phyloP scores from a whole-genome alignment of 2,329 filamentous ascomycete genomes.

The Aspergillus piperis region DNA sequence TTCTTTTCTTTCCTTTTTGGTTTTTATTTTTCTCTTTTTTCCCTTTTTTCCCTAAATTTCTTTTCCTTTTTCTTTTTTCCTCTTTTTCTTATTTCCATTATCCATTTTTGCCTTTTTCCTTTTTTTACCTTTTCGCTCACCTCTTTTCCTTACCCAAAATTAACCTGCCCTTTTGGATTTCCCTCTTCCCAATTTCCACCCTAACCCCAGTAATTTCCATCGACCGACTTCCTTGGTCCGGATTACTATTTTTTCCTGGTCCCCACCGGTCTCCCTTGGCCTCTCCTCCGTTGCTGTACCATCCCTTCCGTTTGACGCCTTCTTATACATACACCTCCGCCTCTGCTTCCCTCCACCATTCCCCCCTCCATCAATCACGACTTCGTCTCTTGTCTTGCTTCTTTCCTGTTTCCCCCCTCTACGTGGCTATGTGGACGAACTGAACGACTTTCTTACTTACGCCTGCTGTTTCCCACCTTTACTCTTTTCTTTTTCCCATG shows the following conservation, averaged over 20 bases:
- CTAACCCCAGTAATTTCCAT: slow-evolving; percentile 4
- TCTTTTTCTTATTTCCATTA: slow-evolving; percentile 1
- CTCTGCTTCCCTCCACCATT: not conserved
- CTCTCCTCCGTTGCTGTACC: slow-evolving; percentile 23
- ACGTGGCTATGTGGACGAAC: slow-evolving; percentile 21
- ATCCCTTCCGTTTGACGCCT: slow-evolving; percentile 30
- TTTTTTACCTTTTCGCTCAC: slow-evolving; percentile 3
- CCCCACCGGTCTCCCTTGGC: slow-evolving; percentile 29
- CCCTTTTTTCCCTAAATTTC: slow-evolving; percentile 24
- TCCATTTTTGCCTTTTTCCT: not conserved
- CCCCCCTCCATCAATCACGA: slow-evolving; percentile 9
- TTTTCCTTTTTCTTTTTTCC: slow-evolving; percentile 6
- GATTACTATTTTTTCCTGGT: slow-evolving; percentile 15
- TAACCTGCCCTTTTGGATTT: not conserved
- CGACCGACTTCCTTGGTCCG: slow-evolving; percentile 5
- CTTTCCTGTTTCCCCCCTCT: slow-evolving; percentile 12
- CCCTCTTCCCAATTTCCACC: not conserved
- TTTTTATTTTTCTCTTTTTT: slow-evolving; percentile 25
- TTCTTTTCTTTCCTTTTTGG: slow-evolving; percentile 14
- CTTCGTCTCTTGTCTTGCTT: slow-evolving; percentile 7
- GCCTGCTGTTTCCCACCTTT: not conserved
- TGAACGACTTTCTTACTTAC: slow-evolving; percentile 12
- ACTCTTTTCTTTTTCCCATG: slow-evolving; percentile 13
- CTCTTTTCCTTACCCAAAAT: not conserved
- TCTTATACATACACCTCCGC: slow-evolving; percentile 25